Evolutionary conservation across 768 basidiomycete species (phyloP), one percentile per base, ranked within the genome.

Genomic region (Kwoniella shandongensis): DNA sequence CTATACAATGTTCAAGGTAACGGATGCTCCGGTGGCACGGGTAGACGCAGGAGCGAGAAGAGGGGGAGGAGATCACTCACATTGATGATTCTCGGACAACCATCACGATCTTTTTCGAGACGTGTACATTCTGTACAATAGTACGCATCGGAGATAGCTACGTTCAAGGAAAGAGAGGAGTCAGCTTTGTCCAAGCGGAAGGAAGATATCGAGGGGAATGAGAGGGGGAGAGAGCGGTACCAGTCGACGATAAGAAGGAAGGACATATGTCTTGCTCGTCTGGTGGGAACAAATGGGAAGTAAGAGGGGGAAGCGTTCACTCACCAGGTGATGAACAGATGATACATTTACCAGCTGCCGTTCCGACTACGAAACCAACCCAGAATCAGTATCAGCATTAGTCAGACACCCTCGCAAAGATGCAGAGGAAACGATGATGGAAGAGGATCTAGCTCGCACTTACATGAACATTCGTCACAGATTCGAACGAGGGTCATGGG

Each of bases 381-480:
- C 22, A 15, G 25, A 12, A n/a, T 23, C n/a, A 17, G 3, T 13
- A 23, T 53, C 41, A 53, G 42, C 40, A 49, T 49, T 25, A 20
- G 7, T 47, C 10, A n/a, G n/a, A n/a, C n/a, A n/a, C n/a, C n/a
- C n/a, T n/a, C n/a, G n/a, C n/a, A n/a, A n/a, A n/a, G n/a, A n/a
- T n/a, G n/a, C n/a, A n/a, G n/a, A n/a, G n/a, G n/a, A n/a, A n/a
- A n/a, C n/a, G n/a, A n/a, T n/a, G 32, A 32, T 32, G 32, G 32
- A 32, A 32, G 32, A 8, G 6, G 8, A 17, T 42, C n/a, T 7
- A 6, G n/a, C 22, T 8, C 3, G 12, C 4, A 94, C 66, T 92
- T 90, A 79, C 98, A 99, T 78, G 98, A 98, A 79, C 96, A 99
- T 80, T 99, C 96, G 76, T 99, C 96, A 77, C 96, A 99, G 66